Evolutionary conservation across 768 basidiomycete species (phyloP).

Genomic region (Termitomyces sp.): DNA sequence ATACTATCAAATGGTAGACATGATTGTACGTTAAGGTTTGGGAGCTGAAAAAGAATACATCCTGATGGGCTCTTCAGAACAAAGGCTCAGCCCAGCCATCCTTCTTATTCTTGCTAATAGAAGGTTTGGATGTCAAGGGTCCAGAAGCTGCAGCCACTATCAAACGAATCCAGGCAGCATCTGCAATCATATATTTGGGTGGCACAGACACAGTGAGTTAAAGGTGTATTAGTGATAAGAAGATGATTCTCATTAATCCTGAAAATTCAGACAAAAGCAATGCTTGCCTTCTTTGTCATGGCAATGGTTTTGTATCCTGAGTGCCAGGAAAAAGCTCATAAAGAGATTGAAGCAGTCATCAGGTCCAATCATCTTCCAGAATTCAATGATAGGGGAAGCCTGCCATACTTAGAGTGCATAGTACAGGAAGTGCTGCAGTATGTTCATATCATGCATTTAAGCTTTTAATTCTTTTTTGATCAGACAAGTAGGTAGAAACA

Average conservation of each 20-base stretch:
- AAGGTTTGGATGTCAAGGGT: neutral
- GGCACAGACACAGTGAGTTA: conserved; percentile 13
- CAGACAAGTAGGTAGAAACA: neutral
- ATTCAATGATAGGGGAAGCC: conserved; percentile 12
- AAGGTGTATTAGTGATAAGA: neutral
- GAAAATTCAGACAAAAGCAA: conserved; percentile 17
- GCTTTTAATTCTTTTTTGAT: neutral
- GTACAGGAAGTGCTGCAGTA: conserved; percentile 11
- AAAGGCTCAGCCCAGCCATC: conserved; percentile 13
- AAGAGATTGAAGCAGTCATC: conserved; percentile 22
- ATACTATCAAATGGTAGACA: conserved; percentile 9
- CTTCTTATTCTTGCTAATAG: conserved; percentile 7
- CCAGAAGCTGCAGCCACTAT: neutral
- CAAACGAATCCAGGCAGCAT: conserved; percentile 4
- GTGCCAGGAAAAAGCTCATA: conserved; percentile 21
- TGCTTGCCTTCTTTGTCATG: conserved; percentile 18
- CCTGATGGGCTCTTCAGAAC: neutral
- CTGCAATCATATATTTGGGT: conserved; percentile 4
- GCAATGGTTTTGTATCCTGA: conserved; percentile 24
- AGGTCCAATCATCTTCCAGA: conserved; percentile 20
- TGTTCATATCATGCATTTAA: neutral
- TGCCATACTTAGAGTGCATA: conserved; percentile 18
- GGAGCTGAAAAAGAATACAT: neutral
- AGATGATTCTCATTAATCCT: neutral
- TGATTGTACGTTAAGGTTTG: conserved; percentile 10